A percentile compares a stretch with the other conserved stretches of the same genome.
These are phyloP conservation scores for Neurospora sp. DNA, from an alignment of 2,329 filamentous ascomycete species.

Conservation along the genomic window DNA sequence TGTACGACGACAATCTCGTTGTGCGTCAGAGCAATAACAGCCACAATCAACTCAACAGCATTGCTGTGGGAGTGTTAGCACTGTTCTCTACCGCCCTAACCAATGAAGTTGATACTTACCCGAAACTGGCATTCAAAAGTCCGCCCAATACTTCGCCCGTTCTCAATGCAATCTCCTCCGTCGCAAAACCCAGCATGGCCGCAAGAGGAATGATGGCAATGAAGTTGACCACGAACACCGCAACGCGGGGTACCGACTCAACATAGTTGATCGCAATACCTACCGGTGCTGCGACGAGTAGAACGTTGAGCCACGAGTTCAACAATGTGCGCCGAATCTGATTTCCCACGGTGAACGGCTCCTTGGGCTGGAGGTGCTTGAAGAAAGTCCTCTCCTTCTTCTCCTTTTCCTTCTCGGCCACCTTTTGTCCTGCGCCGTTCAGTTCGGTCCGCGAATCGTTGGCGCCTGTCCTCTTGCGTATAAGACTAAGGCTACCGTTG, in stretches of 20 bases:
- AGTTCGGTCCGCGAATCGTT: not conserved
- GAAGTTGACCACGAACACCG: slow-evolving; percentile 83
- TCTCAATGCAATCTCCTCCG: slow-evolving; percentile 76
- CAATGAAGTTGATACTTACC: slow-evolving; percentile 36
- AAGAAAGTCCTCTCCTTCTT: slow-evolving; percentile 35
- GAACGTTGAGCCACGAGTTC: slow-evolving; percentile 76
- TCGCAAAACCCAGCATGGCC: slow-evolving; percentile 76
- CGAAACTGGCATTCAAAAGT: slow-evolving; percentile 82
- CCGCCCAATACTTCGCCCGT: slow-evolving; percentile 82
- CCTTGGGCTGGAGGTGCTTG: slow-evolving; percentile 37
- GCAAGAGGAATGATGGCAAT: slow-evolving; percentile 87
- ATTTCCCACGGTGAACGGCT: slow-evolving; percentile 48
- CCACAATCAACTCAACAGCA: slow-evolving; percentile 81
- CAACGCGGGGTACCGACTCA: slow-evolving; percentile 41
- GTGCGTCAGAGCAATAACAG: slow-evolving; percentile 69
- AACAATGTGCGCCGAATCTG: slow-evolving; percentile 68
- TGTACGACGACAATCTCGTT: slow-evolving; percentile 76
- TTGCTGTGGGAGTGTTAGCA: slow-evolving; percentile 40
- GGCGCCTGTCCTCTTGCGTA: slow-evolving; percentile 13
- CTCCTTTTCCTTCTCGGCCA: slow-evolving; percentile 20
- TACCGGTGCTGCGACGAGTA: slow-evolving; percentile 67
- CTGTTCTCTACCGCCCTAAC: not conserved
- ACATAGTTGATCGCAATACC: slow-evolving; percentile 68
- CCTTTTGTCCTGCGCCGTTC: slow-evolving; percentile 6
- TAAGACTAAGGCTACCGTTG: slow-evolving; percentile 14